Evolutionary conservation across 2,329 filamentous ascomycete species (phyloP), one percentile per base, ranked within the genome.

Genomic region (Aspergillus oerlinghausenensis): DNA sequence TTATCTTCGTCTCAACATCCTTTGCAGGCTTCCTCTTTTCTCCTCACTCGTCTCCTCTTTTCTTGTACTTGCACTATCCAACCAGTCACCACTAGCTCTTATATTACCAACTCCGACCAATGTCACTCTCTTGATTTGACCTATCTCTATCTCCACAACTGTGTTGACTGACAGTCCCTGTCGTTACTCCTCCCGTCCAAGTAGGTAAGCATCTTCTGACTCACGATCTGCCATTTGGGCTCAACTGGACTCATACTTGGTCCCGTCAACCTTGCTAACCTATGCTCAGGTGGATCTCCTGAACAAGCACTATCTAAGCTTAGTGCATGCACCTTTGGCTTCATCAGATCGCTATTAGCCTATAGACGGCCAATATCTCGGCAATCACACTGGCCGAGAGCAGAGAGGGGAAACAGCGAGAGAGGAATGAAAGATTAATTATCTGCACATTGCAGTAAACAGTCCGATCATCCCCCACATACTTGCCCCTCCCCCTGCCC

Each of bases 251-350:
- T 54, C 21, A 47, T 47, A 47, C 43, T 47, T 47, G 26, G 21
- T 25, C 23, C 14, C 14, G 5, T 14, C 17, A 47, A 6, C 1
- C 21, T 47, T 26, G 21, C 43, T 47, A 47, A 23, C 23, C 43
- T 49, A 42, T 50, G 45, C 47, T 49, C 52, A 49, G 52, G 45
- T 54, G 52, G 29, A 50, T 50, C 45, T 49, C 10, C 23, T 17
- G 14, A 21, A 28, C 43, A 47, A 54, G n/a, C n/a, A 50, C 47
- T 28, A 49, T 42, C 29, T 42, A 35, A 17, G 52, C 32, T 42
- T 49, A 49, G 45, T 42, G 52, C 38, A 19, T 42, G 52, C 38
- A 19, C 11, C 42, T 17, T 38, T 32, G 21, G 9, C 29, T 54
- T 23, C 52, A 29, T 54, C 19, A 54, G 32, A 54, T 54, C 25